Base-by-base conservation (phyloP, 2,329 filamentous ascomycete genomes). In the Mycosphaerella sp. region DNA sequence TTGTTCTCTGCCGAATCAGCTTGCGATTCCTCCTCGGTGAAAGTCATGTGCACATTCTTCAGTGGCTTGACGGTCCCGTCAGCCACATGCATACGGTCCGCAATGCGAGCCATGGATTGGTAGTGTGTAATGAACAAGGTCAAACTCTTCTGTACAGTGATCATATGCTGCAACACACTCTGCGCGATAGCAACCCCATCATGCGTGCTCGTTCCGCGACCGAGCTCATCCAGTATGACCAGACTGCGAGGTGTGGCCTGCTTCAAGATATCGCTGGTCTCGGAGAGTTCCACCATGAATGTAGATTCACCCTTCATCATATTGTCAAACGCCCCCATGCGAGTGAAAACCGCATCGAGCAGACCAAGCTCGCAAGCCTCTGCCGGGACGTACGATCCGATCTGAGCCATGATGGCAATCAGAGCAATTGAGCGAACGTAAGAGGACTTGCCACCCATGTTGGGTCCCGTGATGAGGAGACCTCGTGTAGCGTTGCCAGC, bases 391-490 rank as follows among this genome's bases (percentile, higher is more conserved):
- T 90, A 98, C 34, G 87, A 94, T 44, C 93, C 93, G 57, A 96
- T 86, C 66, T 98, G 93, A 6, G 89, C 89, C 74, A 98, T 90
- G 63, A 98, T 90, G 42, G 86, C 81, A 56, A 97, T 89, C 6
- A 98, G 81, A 8, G 93, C 91, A 40, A 95, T 83, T 59, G 90
- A 87, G 47, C 93, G 88, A 17, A 98, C 91, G 68, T 95, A 98
- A 52, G 86, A 93, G n/a, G 89, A 95, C 67, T 98, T 98, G 50
- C 93, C 93, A 63, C 93, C 93, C 93, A 98, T 98, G 73, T 98
- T 98, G 27, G 93, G 93, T 0, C 93, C 93, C 0, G 93, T 98
- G 62, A 98, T 85, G 50, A 97, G 84, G 60, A 96, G 80, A 2
- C 89, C 88, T 5, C 87, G 79, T 0, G 82, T 79, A 0, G 75